Conservation (phyloP, 2,329 filamentous ascomycete genomes). For the Epichloe sylvatica region DNA sequence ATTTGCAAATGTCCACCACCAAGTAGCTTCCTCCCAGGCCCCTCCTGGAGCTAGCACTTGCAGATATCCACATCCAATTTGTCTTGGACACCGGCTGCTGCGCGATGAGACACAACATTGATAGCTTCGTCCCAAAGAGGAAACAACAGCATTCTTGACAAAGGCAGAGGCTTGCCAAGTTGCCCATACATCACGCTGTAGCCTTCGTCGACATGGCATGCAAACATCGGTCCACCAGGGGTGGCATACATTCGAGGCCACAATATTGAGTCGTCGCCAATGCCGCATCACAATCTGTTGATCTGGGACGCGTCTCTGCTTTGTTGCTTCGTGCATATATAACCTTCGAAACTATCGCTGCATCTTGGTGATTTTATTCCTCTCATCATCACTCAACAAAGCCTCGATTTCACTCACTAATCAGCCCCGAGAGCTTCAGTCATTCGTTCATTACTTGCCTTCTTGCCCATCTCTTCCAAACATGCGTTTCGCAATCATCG, state of each 20-base stretch:
- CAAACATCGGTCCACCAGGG: background rate
- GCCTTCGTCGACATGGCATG: conserved; percentile 1
- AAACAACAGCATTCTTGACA: conserved; percentile 2
- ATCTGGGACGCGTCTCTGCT: conserved; percentile 4
- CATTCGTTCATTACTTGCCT: conserved; percentile 12
- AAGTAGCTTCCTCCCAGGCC: background rate
- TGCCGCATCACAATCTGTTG: background rate
- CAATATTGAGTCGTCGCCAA: background rate
- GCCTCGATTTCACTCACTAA: conserved; percentile 20
- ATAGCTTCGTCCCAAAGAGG: background rate
- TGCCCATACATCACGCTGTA: background rate
- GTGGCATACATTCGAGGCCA: background rate
- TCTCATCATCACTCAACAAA: conserved; percentile 11
- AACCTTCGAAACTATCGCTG: conserved; percentile 12
- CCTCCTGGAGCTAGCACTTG: background rate
- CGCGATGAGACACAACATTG: background rate
- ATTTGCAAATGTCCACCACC: background rate
- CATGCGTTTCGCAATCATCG: conserved; percentile 19
- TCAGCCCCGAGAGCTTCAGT: conserved; percentile 13
- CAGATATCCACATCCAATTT: background rate
- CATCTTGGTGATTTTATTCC: conserved; percentile 5
- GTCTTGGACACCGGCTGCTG: background rate
- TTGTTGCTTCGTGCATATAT: conserved; percentile 15
- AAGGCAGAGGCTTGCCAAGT: background rate
- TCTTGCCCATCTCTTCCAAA: conserved; percentile 6